Base-by-base conservation (phyloP, 2,329 filamentous ascomycete species). In the Colletotrichum tofieldiae region DNA sequence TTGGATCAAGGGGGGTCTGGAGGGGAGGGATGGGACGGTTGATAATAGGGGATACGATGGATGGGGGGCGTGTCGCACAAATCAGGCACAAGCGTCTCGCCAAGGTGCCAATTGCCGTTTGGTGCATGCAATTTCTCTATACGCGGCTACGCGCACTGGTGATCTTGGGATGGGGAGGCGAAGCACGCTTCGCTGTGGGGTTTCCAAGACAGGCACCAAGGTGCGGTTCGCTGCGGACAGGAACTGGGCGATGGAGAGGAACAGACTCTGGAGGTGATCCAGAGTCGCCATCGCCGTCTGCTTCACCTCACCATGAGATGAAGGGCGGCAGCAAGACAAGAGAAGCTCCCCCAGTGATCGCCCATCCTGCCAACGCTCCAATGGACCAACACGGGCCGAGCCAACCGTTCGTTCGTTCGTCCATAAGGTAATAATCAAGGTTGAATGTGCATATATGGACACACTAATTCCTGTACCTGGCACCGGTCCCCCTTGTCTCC, bases 111-210 rank as follows among this genome's bases (percentile, higher is more conserved):
- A 37, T 55, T 32, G 52, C 32, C 20, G 52, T 37, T 55, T 55
- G 32, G 11, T 37, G 52, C 52, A 55, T 55, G 52, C 20, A 55
- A 55, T 55, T 37, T 55, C 52, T 55, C 32, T 55, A 55, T 55
- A 55, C 52, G 52, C 52, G 29, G 52, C 29, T 2, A 35, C 51
- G 9, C 29, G 29, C 18, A 29, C 29, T 9, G 51, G 51, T 20
- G 51, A 32, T 35, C 16, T 54, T 32, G 51, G 26, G 51, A 5
- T 23, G n/a, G 9, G n/a, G 52, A 55, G 52, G 52, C 52, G 52
- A 55, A 55, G 52, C 52, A 55, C 32, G 8, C 51, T 54, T 54
- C 29, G 51, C 18, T 9, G 51, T 32, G 51, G 51, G 49, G 49
- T 29, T 51, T 51, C 23, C 29, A 23, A 32, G 32, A n/a, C 32